Percentiles rank a stretch among this genome's conserved stretches.
These are phyloP conservation scores for Clarireedia homoeocarpa DNA, from an alignment of 2,329 filamentous ascomycete species.

Conservation along the genomic window DNA sequence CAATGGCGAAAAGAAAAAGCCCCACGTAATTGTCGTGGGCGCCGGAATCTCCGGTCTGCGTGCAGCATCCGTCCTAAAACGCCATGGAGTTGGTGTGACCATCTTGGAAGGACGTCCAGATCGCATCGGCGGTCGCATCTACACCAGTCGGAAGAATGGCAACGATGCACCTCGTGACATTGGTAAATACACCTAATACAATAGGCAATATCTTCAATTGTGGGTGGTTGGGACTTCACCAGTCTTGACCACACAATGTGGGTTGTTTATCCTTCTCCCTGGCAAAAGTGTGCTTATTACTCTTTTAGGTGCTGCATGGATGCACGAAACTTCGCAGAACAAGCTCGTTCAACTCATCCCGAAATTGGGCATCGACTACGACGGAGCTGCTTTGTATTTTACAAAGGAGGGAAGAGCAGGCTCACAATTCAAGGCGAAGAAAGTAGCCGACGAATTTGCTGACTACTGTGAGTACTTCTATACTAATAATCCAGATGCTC, in stretches of 20 bases:
- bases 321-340: conserved; percentile 39
- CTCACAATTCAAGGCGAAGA: conserved; percentile 39
- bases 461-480: conserved; percentile 36
- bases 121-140: conserved; percentile 43
- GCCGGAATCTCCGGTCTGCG: conserved; percentile 50
- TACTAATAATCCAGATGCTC: conserved; percentile 33
- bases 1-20: conserved; percentile 22
- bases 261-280: conserved; percentile 25
- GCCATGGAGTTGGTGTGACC: conserved; percentile 44
- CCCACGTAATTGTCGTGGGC: conserved; percentile 43
- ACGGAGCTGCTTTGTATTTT: conserved; percentile 35
- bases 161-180: conserved; percentile 32
- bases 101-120: conserved; percentile 46
- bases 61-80: conserved; percentile 46
- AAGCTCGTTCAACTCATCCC: conserved; percentile 36
- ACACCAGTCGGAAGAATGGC: conserved; percentile 30
- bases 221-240: conserved; percentile 21
- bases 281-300: conserved; percentile 21
- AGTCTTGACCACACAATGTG: conserved; percentile 26
- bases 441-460: conserved; percentile 38
- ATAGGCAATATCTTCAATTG: conserved; percentile 27
- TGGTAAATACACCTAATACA: conserved; percentile 32
- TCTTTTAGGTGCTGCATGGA: conserved; percentile 35
- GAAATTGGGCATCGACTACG: conserved; percentile 35
- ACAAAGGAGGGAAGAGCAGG: conserved; percentile 36